These are phyloP conservation scores for Scenedesmus sp. DNA, from an alignment of 163 green algal species.

Conservation along the genomic window DNA sequence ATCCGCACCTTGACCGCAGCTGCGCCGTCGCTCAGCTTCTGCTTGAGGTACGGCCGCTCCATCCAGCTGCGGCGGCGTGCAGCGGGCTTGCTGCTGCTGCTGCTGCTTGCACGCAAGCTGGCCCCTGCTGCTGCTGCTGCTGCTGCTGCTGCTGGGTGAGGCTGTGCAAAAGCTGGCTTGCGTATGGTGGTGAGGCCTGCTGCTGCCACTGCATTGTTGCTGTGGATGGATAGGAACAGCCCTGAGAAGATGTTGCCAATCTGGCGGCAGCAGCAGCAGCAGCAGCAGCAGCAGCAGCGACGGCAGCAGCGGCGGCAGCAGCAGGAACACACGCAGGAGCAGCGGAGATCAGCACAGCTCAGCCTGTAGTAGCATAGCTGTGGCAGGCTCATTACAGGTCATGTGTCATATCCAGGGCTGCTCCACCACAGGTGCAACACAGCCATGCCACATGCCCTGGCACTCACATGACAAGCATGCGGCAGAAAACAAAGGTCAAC, in stretches of 20 bases:
- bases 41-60: slow-evolving; percentile 26
- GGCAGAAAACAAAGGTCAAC: too few species aligned
- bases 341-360: too few species aligned
- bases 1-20: slow-evolving; percentile 32
- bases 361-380: too few species aligned
- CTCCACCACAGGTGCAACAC: too few species aligned
- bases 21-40: slow-evolving; percentile 29
- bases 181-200: slow-evolving; percentile 39
- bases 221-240: slow-evolving; percentile 24
- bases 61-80: slow-evolving; percentile 12
- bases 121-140: neutral
- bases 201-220: neutral
- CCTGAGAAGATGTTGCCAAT: slow-evolving; percentile 41
- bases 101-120: neutral
- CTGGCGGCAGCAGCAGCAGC: neutral
- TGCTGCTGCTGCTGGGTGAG: neutral
- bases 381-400: too few species aligned
- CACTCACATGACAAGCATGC: too few species aligned
- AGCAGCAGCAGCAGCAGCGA: neutral
- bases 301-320: neutral
- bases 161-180: neutral
- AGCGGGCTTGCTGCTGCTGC: neutral
- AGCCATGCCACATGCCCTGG: too few species aligned
- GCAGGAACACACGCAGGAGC: neutral
- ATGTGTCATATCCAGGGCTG: too few species aligned